Evolutionary conservation across 768 basidiomycete species (phyloP), one percentile per base, ranked within the genome.

Genomic region (Boletus speciosus): DNA sequence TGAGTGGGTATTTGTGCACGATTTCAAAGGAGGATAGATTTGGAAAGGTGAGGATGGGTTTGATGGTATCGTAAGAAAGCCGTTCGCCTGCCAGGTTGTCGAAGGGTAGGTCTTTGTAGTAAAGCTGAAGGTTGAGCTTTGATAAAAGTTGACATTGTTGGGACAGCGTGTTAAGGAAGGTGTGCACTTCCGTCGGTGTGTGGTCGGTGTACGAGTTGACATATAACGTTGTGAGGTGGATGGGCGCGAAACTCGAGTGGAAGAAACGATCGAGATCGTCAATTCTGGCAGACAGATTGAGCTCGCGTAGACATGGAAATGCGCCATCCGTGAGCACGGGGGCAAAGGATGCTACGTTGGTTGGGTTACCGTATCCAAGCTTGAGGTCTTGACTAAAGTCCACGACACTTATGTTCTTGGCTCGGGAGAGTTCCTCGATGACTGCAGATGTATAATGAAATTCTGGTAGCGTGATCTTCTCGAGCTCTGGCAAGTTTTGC

Each of bases 271-370:
- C 66, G 21, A 79, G 67, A 49, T 83, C 75, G 6, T 69, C 67
- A 25, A 83, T 71, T n/a, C 67, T 60, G 11, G 72, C 73, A 16
- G 78, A 79, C 44, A 81, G 56, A 4, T 76, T 79, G 38, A 84
- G 72, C 53, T 84, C 82, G 63, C 70, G 76, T 5, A 86, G 69
- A 2, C 73, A 69, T 0, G 81, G 81, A 61, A 85, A 85, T 0
- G 80, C 76, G 21, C 77, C 80, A 59, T 79, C 73, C 21, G 64
- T 38, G 15, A 83, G 65, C 3, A 55, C 58, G 1, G 84, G 83
- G 15, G 47, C 21, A 60, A 84, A 83, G 32, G 67, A 61, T 10
- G 62, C 52, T 1, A 80, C 73, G 55, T 86, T 84, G 2, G 49
- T 53, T 1, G 69, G 64, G 41, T 75, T 67, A 0, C 84, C 83